Base-by-base conservation (phyloP, 148 eudicot species). In the Amaranthus hypochondriacus region DNA sequence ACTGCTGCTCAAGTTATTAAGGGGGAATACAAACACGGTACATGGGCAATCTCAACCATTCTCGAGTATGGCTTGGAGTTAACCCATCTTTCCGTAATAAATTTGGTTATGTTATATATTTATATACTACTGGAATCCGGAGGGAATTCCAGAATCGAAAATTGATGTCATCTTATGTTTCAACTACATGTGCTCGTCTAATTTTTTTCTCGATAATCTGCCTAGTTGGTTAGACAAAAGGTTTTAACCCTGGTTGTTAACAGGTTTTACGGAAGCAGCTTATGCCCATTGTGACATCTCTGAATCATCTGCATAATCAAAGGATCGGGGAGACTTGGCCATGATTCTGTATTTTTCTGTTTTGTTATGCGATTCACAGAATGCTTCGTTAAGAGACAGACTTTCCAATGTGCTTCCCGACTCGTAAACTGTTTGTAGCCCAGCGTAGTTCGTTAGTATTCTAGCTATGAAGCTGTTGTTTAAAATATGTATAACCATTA, bases 381-480 rank as follows among this genome's bases (percentile, higher is more conserved):
- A 65, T 21, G 70, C 43, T 18, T 47, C 28, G 28, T 7, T 28
- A 28, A 28, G 51, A 59, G n/a, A 67, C 68, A 8, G 48, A 76
- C 63, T 7, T 55, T 47, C 12, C 62, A 53, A 62, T 28, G 63
- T 59, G 51, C 52, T 21, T 55, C 56, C 56, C 61, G 75, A 74
- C 67, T 65, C 51, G 44, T 68, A 39, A 52, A 43, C 18, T 21
- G 43, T 39, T 5, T 18, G 7, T 47, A 21, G 69, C 28, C 53
- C 53, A 62, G 48, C 46, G 48, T 72, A 66, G 71, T 57, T 50
- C 72, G 66, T 77, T 66, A 63, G 75, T 78, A 46, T 18, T 70
- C n/a, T 56, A 51, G 48, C 75, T 53, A 69, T 15, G 70, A 60
- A 43, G 56, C 21, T 53, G 55, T 62, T 62, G 71, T 57, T 63